Evolutionary conservation across 1,284 basidiomycete species (phyloP), one percentile per base, ranked within the genome.

Genomic region (Neolentinus lepideus): DNA sequence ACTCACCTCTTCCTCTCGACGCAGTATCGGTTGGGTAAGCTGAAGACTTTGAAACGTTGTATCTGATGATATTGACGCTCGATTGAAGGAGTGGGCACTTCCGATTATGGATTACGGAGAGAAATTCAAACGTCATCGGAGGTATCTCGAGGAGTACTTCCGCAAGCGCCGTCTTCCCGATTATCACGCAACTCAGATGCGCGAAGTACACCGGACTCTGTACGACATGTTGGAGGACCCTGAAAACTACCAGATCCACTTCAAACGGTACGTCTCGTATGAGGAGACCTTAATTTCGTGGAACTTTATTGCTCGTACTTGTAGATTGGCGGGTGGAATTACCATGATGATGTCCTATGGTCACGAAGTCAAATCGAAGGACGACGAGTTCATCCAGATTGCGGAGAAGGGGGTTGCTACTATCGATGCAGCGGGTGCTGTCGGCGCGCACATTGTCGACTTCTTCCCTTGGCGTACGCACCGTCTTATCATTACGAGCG

Each of bases 281-380:
- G n/a, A n/a, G n/a, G n/a, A n/a, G n/a, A n/a, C n/a, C n/a, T n/a
- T n/a, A n/a, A n/a, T n/a, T n/a, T n/a, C n/a, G n/a, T n/a, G n/a
- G n/a, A n/a, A n/a, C n/a, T n/a, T n/a, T n/a, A n/a, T n/a, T n/a
- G n/a, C n/a, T n/a, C n/a, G n/a, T n/a, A n/a, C 12, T n/a, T n/a
- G 6, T 22, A 63, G 62, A 36, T 56, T 59, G 59, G 51, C 60
- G 2, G 62, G 62, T 19, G 55, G 56, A 33, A 56, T 61, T 38
- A 66, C 66, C 22, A 61, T 67, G 54, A 53, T 56, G 4, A 59
- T 64, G 27, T 57, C 63, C 2, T 67, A 67, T 50, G 66, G 64
- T 19, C 62, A 66, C 29, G 57, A 64, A 27, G 56, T 67, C 29
- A 52, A 59, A 25, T 54, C 53, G 24, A 43, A 54, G 26, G 56